Percentiles rank a stretch among this genome's conserved stretches.
Conservation (phyloP, 208 protist species). For the Novymonas esmeraldas region DNA sequence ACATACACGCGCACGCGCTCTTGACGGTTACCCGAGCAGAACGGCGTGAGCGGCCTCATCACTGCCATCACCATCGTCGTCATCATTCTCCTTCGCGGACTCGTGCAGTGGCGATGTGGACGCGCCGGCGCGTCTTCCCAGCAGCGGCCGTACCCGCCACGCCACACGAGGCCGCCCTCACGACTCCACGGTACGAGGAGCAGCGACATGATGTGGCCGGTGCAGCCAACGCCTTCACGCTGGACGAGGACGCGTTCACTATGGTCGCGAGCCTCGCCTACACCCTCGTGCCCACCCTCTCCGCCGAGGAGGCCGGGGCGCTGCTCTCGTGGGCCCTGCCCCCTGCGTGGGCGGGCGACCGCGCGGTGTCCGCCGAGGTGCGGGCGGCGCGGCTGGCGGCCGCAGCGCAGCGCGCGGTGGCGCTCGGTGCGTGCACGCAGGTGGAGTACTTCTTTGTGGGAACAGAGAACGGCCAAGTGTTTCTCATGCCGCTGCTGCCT, state of each 20-base stretch:
- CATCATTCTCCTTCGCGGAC: neutral
- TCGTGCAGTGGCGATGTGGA: too few species aligned
- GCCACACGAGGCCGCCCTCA: constrained; percentile 17
- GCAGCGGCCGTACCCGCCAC: constrained; percentile 8
- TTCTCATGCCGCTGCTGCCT: constrained; percentile 65
- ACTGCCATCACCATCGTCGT: neutral
- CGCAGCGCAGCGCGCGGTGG: neutral
- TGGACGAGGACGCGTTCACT: constrained; percentile 43
- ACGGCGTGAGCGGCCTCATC: too few species aligned
- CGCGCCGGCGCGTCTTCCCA: constrained; percentile 28
- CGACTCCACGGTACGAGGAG: constrained; percentile 16
- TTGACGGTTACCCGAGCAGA: too few species aligned
- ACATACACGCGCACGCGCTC: too few species aligned
- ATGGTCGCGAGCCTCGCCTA: constrained; percentile 60
- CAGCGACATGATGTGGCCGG: neutral
- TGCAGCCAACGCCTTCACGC: constrained; percentile 6
- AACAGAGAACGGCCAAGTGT: constrained; percentile 65
- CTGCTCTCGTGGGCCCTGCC: constrained; percentile 53
- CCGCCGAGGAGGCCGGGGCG: constrained; percentile 20
- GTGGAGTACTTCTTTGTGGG: constrained; percentile 85
- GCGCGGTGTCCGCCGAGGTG: neutral
- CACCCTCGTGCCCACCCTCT: constrained; percentile 48
- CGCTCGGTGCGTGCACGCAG: constrained; percentile 49
- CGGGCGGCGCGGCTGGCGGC: neutral
- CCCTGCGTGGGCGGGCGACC: neutral